Evolutionary conservation across 1,284 basidiomycete genomes (phyloP), one percentile per base, ranked within the genome.

Genomic region (Trichosporon sp.): DNA sequence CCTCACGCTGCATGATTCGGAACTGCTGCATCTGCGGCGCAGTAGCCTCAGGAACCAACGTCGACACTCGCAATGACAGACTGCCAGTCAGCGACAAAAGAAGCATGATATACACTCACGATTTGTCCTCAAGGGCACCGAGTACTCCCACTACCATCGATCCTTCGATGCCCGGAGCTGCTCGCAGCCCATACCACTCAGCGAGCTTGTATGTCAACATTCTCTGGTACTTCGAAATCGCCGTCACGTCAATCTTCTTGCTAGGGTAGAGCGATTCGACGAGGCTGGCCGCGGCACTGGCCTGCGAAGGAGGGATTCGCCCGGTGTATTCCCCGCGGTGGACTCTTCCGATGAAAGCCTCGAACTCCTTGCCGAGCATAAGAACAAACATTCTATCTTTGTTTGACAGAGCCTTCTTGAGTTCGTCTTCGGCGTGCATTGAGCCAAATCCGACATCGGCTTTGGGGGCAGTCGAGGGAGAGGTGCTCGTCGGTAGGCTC

Each of bases 151-250:
- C 69, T 3, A 77, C 68, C 73, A 81, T 79, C 15, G 67, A 53
- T 7, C 66, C 66, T 9, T 73, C 70, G 27, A 65, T 34, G 3
- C 70, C 70, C 3, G 68, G 66, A 1, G 75, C 75, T 8, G 76
- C 80, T 29, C 78, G 78, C 27, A 81, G 42, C 3, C 80, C 80
- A 65, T 81, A 82, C 80, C 80, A 82, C 65, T 81, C 80, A 18
- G 80, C 80, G 3, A 75, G 74, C 69, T 82, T 82, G 69, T 82
- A 82, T 27, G 80, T 77, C 42, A 82, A 67, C 80, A 81, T 82
- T 27, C 78, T 72, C 72, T 80, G 80, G 67, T 78, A 82, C 56
- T 76, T 80, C 69, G 76, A 80, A 25, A 72, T 71, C 0, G 76
- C 69, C 0, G 70, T 56, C 5, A 72, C 73, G 35, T 69, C 73